These are phyloP conservation scores for Mentha longifolia DNA, from an alignment of 257 asterid genomes.

Conservation along the genomic window DNA sequence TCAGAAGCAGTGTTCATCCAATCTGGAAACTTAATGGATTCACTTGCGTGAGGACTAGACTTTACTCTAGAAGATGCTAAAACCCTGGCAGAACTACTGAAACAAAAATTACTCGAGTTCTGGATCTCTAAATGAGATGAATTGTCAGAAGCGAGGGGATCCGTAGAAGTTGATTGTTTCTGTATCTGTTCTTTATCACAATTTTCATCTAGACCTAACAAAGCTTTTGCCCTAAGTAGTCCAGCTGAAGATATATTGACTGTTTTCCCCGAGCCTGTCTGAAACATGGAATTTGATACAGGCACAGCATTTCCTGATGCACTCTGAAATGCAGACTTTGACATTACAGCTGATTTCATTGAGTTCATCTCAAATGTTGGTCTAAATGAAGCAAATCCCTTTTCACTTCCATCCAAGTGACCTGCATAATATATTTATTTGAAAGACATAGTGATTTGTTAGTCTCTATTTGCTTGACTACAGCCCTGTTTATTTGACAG, in stretches of 20 bases:
- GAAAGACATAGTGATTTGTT: conserved; percentile 18
- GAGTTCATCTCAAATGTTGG: conserved; percentile 35
- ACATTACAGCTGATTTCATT: conserved; percentile 34
- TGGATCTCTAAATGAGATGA: conserved; percentile 37
- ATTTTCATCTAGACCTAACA: conserved; percentile 68
- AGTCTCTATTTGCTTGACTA: not conserved
- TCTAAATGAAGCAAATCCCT: conserved; percentile 40
- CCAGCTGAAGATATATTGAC: conserved; percentile 77
- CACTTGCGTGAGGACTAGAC: conserved; percentile 36
- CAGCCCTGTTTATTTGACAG: conserved; percentile 5
- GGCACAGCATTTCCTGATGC: conserved; percentile 33
- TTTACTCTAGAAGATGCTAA: conserved; percentile 42
- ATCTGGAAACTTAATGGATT: conserved; percentile 44
- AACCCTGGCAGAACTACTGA: conserved; percentile 41
- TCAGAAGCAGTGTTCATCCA: conserved; percentile 43
- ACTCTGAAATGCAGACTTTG: conserved; percentile 38
- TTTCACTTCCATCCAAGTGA: conserved; percentile 40
- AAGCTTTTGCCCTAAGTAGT: conserved; percentile 72
- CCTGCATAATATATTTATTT: conserved; percentile 51
- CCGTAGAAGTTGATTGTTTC: conserved; percentile 38
- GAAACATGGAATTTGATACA: conserved; percentile 58
- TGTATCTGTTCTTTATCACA: conserved; percentile 43
- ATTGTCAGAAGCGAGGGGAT: conserved; percentile 37
- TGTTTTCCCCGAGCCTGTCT: conserved; percentile 77
- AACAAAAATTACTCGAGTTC: conserved; percentile 31